Base-by-base conservation (phyloP, 371 early-diverging fungal genomes). In the Mortierella sp. region DNA sequence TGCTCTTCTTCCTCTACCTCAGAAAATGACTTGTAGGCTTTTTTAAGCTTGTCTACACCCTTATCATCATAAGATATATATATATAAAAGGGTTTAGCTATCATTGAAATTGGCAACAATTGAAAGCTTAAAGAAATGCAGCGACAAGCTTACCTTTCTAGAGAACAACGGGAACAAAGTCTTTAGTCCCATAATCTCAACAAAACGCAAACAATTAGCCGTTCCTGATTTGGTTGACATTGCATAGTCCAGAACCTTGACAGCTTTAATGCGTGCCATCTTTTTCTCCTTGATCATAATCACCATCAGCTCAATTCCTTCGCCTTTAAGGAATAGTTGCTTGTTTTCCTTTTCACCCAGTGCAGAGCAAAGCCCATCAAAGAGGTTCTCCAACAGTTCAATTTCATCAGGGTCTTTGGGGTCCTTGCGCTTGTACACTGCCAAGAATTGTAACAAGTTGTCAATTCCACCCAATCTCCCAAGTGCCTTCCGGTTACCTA, bases 291-390 rank as follows among this genome's bases (percentile, higher is more conserved):
- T 94, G 80, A 75, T 83, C 90, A 97, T 90, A 55, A 97, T 87
- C n/a, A 95, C 85, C 95, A 98, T 94, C 62, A 97, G 79, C 83
- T 97, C 98, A 18, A 96, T 86, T 11, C 98, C 98, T 77, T 98
- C 98, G 2, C 85, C 89, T 30, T 93, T 91, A 24, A 94, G 76
- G 78, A 98, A 97, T 11, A 73, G 68, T 35, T 68, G 70, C 86
- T 96, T 97, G 62, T 86, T 90, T 72, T 89, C 88, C 30, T 85
- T 83, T 45, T 90, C 91, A 18, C 86, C 85, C 32, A 93, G 67
- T 18, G 87, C 84, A 64, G 90, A 91, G 70, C 95, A 95, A 35
- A 97, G 65, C 0, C 91, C 85, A 78, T 96, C 94, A 77, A 97
- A 96, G 32, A 94, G 86, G 74, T 96, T 97, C 73, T 97, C 97